These are phyloP conservation scores for Catenaria anguillulae DNA, from an alignment of 371 early-diverging fungal species.

Conservation along the genomic window DNA sequence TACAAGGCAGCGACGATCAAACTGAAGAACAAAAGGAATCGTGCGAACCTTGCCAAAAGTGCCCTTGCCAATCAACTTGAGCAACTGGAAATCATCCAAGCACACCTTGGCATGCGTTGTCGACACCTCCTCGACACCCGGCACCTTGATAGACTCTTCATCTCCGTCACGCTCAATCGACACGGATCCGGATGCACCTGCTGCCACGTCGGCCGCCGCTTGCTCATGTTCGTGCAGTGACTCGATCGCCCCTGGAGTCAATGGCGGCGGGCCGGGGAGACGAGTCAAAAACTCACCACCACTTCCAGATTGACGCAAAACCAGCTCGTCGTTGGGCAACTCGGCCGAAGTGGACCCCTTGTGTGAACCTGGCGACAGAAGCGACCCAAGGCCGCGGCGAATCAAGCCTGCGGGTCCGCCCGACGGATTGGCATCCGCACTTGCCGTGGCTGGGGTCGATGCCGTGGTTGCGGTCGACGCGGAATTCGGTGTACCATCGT, in stretches of 20 bases:
- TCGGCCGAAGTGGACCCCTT: not conserved
- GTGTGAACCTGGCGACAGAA: too few relatives aligned
- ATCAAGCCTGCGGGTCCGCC: not conserved
- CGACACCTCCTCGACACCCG: slow-evolving; percentile 6
- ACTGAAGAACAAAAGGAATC: too few relatives aligned
- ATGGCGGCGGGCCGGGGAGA: too few relatives aligned
- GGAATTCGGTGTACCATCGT: too few relatives aligned
- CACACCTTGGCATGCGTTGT: slow-evolving; percentile 2
- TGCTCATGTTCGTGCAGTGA: too few relatives aligned
- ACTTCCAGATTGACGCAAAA: not conserved
- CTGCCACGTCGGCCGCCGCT: too few relatives aligned
- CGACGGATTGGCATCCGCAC: not conserved
- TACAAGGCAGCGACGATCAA: slow-evolving; percentile 1
- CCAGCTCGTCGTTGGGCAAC: not conserved
- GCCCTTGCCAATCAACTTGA: slow-evolving; percentile 8
- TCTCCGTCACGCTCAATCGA: not conserved
- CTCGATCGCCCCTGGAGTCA: too few relatives aligned
- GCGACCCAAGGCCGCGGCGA: too few relatives aligned
- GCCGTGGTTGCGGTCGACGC: too few relatives aligned
- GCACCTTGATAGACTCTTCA: not conserved
- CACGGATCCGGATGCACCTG: not conserved
- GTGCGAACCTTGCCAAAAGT: slow-evolving; percentile 8
- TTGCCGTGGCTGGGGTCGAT: too few relatives aligned
- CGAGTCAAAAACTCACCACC: not conserved
- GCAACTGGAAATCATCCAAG: slow-evolving; percentile 6